phyloP scores from a whole-genome alignment of 2,329 filamentous ascomycete species.

The Alternaria infectoria region DNA sequence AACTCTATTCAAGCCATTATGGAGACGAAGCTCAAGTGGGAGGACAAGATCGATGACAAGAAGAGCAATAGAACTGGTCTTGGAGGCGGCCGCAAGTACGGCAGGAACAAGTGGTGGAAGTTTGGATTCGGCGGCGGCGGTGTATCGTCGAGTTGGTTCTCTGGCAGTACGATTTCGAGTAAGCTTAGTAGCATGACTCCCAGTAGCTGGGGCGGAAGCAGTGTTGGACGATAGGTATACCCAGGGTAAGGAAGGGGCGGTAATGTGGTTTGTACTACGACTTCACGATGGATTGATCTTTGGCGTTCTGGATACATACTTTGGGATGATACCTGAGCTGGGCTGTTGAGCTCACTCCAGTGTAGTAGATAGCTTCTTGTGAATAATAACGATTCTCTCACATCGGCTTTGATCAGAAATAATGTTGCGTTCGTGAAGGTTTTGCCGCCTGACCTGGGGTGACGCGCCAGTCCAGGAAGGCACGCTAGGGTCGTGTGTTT shows the following conservation, averaged over 20 bases:
- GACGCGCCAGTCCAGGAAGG: background rate
- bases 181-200: slow-evolving; percentile 45
- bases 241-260: background rate
- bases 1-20: slow-evolving; percentile 84
- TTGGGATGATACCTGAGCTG: slow-evolving; percentile 14
- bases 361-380: slow-evolving; percentile 3
- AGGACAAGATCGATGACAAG: slow-evolving; percentile 43
- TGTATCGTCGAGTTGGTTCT: slow-evolving; percentile 43
- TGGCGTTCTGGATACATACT: slow-evolving; percentile 8
- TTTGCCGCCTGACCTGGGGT: background rate
- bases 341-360: background rate
- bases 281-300: slow-evolving; percentile 3
- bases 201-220: slow-evolving; percentile 44
- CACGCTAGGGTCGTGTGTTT: slow-evolving; percentile 13
- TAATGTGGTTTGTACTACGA: slow-evolving; percentile 3
- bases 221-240: slow-evolving; percentile 22
- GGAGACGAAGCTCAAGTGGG: slow-evolving; percentile 77
- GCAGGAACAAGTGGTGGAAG: slow-evolving; percentile 22
- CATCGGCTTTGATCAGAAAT: background rate
- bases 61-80: slow-evolving; percentile 33
- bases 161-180: slow-evolving; percentile 44
- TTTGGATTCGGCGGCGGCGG: slow-evolving; percentile 39
- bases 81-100: slow-evolving; percentile 33
- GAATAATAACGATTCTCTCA: slow-evolving; percentile 5
- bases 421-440: background rate